phyloP scores from a whole-genome alignment of 2,329 filamentous ascomycete species.

The Colletotrichum zoysiae region DNA sequence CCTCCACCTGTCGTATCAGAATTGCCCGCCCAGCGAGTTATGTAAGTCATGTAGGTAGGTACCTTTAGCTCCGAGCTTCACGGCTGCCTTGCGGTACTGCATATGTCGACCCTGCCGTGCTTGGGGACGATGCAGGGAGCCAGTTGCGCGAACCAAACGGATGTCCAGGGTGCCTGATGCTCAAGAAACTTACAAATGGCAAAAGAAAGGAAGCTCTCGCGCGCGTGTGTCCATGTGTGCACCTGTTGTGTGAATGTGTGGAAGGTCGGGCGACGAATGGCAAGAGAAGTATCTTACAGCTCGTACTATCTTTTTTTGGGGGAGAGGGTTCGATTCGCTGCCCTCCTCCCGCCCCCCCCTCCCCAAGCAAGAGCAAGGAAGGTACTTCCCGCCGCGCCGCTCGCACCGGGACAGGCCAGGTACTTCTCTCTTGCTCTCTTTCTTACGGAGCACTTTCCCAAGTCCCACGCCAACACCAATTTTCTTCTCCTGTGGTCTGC shows the following conservation, averaged over 20 bases:
- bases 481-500: constrained; percentile 39
- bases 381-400: constrained; percentile 11
- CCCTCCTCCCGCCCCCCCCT: background rate
- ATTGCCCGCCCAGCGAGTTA: constrained; percentile 14
- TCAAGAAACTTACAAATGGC: background rate
- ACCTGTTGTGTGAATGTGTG: background rate
- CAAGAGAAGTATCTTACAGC: constrained; percentile 4
- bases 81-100: constrained; percentile 14
- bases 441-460: constrained; percentile 42
- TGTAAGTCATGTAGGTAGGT: constrained; percentile 13
- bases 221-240: background rate
- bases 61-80: constrained; percentile 5
- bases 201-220: constrained; percentile 1
- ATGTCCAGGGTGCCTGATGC: background rate
- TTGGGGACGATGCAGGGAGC: constrained; percentile 2
- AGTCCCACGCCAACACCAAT: constrained; percentile 41
- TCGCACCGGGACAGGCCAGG: background rate
- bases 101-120: constrained; percentile 6
- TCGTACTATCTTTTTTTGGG: background rate
- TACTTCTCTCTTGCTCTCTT: background rate
- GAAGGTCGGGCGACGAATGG: constrained; percentile 1
- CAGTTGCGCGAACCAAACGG: constrained; percentile 14
- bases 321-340: background rate
- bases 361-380: background rate
- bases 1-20: constrained; percentile 26